Conservation (phyloP, 305 asterid species). For the Solanum hybrid region DNA sequence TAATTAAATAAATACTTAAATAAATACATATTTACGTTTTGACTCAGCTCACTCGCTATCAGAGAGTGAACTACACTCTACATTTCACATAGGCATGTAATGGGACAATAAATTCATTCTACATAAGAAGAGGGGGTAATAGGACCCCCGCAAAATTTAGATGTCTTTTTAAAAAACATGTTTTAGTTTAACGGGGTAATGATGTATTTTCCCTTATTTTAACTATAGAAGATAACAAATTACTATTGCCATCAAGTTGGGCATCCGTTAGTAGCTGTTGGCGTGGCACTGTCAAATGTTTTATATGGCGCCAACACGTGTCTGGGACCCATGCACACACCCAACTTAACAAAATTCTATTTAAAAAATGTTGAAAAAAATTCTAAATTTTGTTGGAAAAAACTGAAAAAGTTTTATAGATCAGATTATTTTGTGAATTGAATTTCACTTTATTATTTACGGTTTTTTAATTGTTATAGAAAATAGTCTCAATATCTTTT, state of each 20-base stretch:
- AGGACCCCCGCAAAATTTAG: no score
- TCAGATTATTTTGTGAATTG: not conserved
- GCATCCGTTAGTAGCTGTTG: not conserved
- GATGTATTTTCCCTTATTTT: no score
- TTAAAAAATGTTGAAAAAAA: not conserved
- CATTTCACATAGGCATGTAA: no score
- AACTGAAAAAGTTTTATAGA: not conserved
- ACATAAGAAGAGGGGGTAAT: no score
- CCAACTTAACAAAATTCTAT: not conserved
- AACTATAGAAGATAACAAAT: not conserved
- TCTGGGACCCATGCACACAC: not conserved
- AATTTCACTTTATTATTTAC: not conserved
- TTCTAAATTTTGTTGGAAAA: not conserved
- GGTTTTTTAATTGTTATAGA: not conserved
- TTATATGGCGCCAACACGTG: not conserved
- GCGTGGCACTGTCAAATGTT: not conserved
- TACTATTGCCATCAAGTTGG: not conserved
- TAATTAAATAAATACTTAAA: no score
- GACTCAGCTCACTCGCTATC: no score
- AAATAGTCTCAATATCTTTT: not conserved
- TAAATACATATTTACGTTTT: no score
- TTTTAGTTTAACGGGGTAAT: no score
- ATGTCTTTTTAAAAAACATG: no score
- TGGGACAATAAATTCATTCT: no score
- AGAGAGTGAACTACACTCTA: no score